These are phyloP conservation scores for Begonia loranthoides DNA, from an alignment of 306 rosid genomes.

Conservation along the genomic window DNA sequence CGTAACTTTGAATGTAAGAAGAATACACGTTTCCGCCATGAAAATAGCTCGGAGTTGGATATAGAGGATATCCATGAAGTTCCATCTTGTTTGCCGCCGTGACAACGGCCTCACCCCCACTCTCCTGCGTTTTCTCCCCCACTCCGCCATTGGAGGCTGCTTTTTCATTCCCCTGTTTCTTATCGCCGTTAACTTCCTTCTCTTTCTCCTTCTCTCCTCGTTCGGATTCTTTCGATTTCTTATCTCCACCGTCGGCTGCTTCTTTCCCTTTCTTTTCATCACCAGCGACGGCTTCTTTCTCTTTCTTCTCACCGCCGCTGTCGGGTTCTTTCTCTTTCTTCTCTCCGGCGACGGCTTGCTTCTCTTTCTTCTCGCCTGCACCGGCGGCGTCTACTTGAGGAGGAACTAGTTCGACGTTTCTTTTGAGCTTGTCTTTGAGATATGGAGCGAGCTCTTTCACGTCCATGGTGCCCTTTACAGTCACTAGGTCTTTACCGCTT, in stretches of 20 bases:
- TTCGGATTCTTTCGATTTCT: background rate
- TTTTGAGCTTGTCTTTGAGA: slow-evolving; percentile 32
- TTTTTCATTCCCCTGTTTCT: slow-evolving; percentile 13
- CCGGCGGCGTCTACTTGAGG: slow-evolving; percentile 38
- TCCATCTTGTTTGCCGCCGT: slow-evolving; percentile 48
- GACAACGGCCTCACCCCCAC: slow-evolving; percentile 6
- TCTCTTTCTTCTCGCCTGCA: slow-evolving; percentile 4
- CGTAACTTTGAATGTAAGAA: slow-evolving; percentile 13
- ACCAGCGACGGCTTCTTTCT: too few relatives aligned
- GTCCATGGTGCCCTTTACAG: slow-evolving; percentile 54
- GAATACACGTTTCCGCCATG: slow-evolving; percentile 20
- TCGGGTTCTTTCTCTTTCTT: slow-evolving; percentile 21
- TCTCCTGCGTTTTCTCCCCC: slow-evolving; percentile 9
- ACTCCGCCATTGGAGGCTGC: slow-evolving; percentile 9
- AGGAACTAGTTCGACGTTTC: slow-evolving; percentile 55
- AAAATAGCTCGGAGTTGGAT: slow-evolving; percentile 14
- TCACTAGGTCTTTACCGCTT: slow-evolving; percentile 45
- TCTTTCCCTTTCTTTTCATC: slow-evolving; percentile 5
- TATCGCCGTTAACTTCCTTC: slow-evolving; percentile 5
- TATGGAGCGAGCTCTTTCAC: slow-evolving; percentile 31
- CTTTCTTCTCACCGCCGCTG: slow-evolving; percentile 18
- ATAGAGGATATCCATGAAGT: slow-evolving; percentile 24
- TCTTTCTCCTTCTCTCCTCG: background rate
- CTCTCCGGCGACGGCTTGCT: slow-evolving; percentile 2
- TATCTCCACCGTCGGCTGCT: slow-evolving; percentile 8